Base-by-base conservation (phyloP, 495 filamentous ascomycete species). In the Daldinia decipiens region DNA sequence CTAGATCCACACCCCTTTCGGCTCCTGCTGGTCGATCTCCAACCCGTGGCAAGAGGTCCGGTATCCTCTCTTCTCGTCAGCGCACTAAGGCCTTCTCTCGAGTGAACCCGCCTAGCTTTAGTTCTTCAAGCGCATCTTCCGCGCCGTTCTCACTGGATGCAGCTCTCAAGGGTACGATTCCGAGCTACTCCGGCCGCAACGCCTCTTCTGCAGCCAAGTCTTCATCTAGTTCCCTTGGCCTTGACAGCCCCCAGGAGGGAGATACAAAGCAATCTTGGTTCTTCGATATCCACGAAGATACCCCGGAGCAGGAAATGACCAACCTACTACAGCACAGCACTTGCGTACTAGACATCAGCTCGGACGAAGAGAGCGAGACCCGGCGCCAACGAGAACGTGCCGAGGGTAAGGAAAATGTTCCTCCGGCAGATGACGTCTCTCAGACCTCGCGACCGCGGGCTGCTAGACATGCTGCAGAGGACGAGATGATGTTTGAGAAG, bases 281-380 rank as follows among this genome's bases (percentile, higher is more conserved):
- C 81, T 98, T 98, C 77, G 89, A 93, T 45, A 98, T 99, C 78
- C 89, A 99, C 74, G 94, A 97, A 76, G 95, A 99, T 79, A 92
- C 92, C 0, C 87, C 88, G 32, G 91, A 96, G 71, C 92, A 99
- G 71, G 89, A 94, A 73, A 90, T 93, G 79, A 90, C 92, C 59
- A 98, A 96, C 75, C 81, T 97, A 3, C 92, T 98, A 83, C 90
- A 97, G 75, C 95, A 98, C 80, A 91, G 89, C 32, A 93, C 95
- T 21, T 87, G 89, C 73, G 90, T 90, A 0, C 87, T 99, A 0
- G 95, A 98, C 74, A 94, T 99, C 78, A 88, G 84, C 51, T 90
- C 89, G 39, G 88, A 90, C 60, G 88, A 90, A 74, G 85, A 88
- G 73, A 87, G 82, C 39, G 86, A 87, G 63, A 82, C 79, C 43